These are phyloP conservation scores for Dioszegia crocea DNA, from an alignment of 768 basidiomycete species.

Conservation along the genomic window DNA sequence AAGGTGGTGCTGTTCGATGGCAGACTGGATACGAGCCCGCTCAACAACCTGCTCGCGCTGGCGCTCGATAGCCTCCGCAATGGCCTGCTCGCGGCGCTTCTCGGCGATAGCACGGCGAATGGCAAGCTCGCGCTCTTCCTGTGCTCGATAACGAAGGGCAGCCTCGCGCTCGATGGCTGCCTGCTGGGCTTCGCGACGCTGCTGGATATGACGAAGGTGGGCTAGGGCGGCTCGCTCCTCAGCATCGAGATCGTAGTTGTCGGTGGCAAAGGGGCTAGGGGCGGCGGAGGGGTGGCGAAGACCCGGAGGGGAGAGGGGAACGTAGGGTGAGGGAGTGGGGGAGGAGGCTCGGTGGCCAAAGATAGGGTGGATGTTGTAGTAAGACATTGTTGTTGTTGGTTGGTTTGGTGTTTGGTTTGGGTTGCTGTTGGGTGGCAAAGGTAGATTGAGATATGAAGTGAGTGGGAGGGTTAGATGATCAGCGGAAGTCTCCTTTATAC, in stretches of 20 bases:
- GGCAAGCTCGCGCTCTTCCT: conserved; percentile 20
- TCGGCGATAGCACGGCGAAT: conserved; percentile 13
- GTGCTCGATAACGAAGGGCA: conserved; percentile 3
- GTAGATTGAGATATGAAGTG: background rate
- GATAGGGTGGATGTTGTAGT: conserved; percentile 12
- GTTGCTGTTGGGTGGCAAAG: background rate
- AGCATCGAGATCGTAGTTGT: conserved; percentile 20
- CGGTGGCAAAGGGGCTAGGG: background rate
- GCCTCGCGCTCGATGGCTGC: conserved; percentile 18
- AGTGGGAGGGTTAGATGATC: background rate
- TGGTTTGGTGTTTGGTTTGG: background rate
- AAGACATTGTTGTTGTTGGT: conserved; percentile 11
- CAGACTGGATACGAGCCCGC: background rate
- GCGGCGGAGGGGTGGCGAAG: background rate
- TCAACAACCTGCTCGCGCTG: background rate
- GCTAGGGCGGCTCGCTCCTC: conserved; percentile 39
- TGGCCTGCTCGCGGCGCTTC: conserved; percentile 7
- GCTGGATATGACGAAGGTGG: conserved; percentile 35
- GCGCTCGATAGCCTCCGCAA: background rate
- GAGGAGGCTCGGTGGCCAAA: conserved; percentile 1
- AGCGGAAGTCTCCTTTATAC: conserved; percentile 4
- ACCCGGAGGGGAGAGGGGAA: background rate
- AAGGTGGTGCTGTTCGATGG: background rate
- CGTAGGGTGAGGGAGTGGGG: background rate
- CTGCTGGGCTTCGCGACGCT: conserved; percentile 24